Base-by-base conservation (phyloP, 352 stramenopile genomes). In the Phytophthora macrochlamydospora region DNA sequence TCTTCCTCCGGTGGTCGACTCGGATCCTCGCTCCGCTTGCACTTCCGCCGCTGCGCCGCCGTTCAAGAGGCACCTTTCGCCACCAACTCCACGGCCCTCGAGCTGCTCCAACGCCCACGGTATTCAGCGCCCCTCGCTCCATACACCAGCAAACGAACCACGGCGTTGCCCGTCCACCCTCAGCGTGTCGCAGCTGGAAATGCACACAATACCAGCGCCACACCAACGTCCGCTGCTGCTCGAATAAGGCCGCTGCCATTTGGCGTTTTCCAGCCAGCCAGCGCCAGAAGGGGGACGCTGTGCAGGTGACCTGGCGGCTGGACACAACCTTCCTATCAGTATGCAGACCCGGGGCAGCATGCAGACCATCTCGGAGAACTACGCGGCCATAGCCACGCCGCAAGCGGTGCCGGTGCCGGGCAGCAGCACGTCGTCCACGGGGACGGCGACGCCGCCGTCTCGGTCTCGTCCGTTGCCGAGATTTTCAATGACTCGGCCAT, bases 341-440 rank as follows among this genome's bases (percentile, higher is more conserved):
- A 40, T 48, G 58, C 51, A 56, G 55, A 48, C 56, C 12, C 44
- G 56, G 42, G 62, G 63, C 44, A 48, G 42, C 32, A 83, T 85
- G 71, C 71, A 72, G 54, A 83, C 74, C 18, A 85, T 85, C 52
- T 77, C 65, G 2, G 76, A 85, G 62, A 67, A 78, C 62, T 82
- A 75, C 59, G 63, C 62, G 50, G 51, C 63, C 13, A 50, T 85
- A 44, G 57, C 38, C 5, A 76, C 74, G 14, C 75, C 75, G 29
- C 48, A 56, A 38, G 53, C 53, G 35, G 43, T 56, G 42, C 58
- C 50, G 32, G 62, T 28, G 24, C 37, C 48, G 7, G 53, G 56
- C 7, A 71, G 51, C 62, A 81, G 71, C 45, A 76, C 72, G 35
- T 76, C 71, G 35, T 80, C 67, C 30, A 56, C 62, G 73, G 72